Evolutionary conservation across 345 rosid genomes (phyloP), one percentile per base, ranked within the genome.

Genomic region (Streptanthus diversifolius): DNA sequence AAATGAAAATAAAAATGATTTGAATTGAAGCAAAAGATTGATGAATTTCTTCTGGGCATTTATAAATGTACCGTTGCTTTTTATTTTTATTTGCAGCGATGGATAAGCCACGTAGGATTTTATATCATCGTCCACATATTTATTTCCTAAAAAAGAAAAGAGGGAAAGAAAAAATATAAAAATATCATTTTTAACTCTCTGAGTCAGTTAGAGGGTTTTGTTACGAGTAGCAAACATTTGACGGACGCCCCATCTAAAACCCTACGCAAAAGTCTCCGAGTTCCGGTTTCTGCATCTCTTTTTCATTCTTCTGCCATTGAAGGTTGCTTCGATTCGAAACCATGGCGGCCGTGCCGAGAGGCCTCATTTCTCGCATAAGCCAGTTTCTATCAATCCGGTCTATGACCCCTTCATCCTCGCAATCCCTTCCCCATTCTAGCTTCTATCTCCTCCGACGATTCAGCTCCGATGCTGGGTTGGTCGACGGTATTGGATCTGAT

Each of bases 301-400:
- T 21, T 33, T 35, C 66, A 71, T 21, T 56, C 63, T 33, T 68
- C 75, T 24, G 53, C 76, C 71, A 63, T 63, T 63, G 67, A 70
- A 77, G 80, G 18, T 51, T 45, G 70, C 60, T 73, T 61, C 67
- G 74, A 78, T 68, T 47, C 8, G 15, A 25, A 71, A 73, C 14
- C 76, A 89, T 88, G 90, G 77, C 88, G 75, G 83, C 85, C 82
- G 52, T 85, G 72, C 77, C 87, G 70, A 84, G 91, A 85, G 93
- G 90, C 82, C 74, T 92, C 80, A 30, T 86, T 80, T 83, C 84
- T 75, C 86, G 86, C 41, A 71, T 91, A 83, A 82, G 69, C 54
- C 80, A 76, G 15, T 75, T 81, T 29, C 66, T 85, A 33, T 40
- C 81, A 1, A 25, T 40, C 65, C 39, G 56, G 4, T 40, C 82